Conservation (phyloP, 2,329 filamentous ascomycete genomes). For the Phialemoniopsis sp. region DNA sequence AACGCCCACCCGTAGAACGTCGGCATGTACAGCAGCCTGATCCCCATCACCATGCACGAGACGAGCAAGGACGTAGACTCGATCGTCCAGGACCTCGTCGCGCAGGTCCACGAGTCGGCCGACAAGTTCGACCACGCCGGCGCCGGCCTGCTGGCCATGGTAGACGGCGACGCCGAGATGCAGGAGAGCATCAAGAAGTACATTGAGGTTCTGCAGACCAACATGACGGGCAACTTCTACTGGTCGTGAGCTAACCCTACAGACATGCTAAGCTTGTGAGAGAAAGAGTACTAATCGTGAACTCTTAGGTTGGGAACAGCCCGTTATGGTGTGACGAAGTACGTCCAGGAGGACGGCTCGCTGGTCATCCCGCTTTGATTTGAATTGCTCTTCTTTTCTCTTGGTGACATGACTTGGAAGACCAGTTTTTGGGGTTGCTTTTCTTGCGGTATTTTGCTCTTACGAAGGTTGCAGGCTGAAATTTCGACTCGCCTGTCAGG, state of each 20-base stretch:
- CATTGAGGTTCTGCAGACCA: background rate
- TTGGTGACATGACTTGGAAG: too few species aligned
- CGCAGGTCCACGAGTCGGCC: background rate
- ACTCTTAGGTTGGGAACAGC: constrained; percentile 2
- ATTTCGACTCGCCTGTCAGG: too few species aligned
- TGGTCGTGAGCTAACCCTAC: background rate
- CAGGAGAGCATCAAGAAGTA: background rate
- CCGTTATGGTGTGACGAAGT: constrained; percentile 2
- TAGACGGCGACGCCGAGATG: background rate
- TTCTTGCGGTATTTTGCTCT: too few species aligned
- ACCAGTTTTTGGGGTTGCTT: too few species aligned
- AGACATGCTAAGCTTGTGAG: background rate
- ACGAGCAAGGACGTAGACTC: background rate
- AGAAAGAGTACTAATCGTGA: too few species aligned
- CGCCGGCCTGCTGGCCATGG: background rate
- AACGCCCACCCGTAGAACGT: background rate
- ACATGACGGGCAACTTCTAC: background rate
- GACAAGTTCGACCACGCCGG: constrained; percentile 1
- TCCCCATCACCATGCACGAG: constrained; percentile 4
- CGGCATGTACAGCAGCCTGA: constrained; percentile 1
- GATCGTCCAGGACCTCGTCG: constrained; percentile 1
- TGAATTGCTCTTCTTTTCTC: too few species aligned
- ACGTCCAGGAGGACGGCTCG: constrained; percentile 2
- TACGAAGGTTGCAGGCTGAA: too few species aligned
- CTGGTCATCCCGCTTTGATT: constrained; percentile 1